Evolutionary conservation across 75 land plant genomes (phyloP), one percentile per base, ranked within the genome.

Genomic region (Selaginella tamariscina): DNA sequence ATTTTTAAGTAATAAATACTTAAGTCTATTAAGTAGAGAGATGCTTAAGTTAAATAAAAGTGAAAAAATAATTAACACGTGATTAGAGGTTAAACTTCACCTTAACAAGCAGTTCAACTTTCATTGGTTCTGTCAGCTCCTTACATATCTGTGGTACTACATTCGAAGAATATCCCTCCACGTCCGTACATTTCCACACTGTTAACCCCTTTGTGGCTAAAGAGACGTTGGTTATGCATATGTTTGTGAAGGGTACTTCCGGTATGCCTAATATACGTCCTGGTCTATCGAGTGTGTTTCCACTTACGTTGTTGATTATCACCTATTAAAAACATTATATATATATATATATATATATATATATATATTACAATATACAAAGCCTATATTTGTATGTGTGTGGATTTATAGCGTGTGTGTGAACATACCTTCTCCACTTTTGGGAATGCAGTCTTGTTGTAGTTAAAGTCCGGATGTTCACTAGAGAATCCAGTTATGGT

Each of bases 171-270:
- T 23, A 59, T 2, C 62, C 62, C 62, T 59, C 62, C 26, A 59
- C 62, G 26, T 59, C 62, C 23, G 27, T 59, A n/a, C 62, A 59
- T n/a, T 59, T 59, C 62, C 62, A 59, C n/a, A 23, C 23, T 2
- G 27, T 26, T 21, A 59, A n/a, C 8, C 62, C 62, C 18, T 5
- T 39, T 5, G 49, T 15, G 15, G 5, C 49, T 15, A 39, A 15
- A 5, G 49, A 5, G 2, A 59, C n/a, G 21, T 59, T 21, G 8
- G 5, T n/a, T 8, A 59, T 8, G 62, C 62, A 59, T 2, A 59
- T 59, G 23, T 59, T 21, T 59, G n/a, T 59, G 26, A 59, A 59
- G 23, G 62, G 62, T 21, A 23, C 24, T 21, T 59, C 24, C 26
- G 62, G 27, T 2, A 59, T 23, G 2, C 62, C 62, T 8, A 59